These are phyloP conservation scores for Linnemannia elongata DNA, from an alignment of 192 early-diverging fungal species.

Conservation along the genomic window DNA sequence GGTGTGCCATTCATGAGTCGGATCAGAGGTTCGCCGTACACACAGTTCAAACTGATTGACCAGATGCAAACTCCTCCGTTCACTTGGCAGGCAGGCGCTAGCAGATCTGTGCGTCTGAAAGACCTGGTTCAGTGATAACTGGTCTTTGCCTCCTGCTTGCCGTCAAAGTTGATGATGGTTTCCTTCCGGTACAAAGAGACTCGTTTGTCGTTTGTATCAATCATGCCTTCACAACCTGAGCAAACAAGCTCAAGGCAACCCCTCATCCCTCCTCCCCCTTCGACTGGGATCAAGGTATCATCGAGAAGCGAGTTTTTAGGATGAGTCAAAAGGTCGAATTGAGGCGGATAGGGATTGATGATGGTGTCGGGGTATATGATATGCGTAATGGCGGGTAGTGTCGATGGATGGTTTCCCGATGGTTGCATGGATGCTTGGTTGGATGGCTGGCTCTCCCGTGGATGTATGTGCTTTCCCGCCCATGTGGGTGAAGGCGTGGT, in stretches of 20 bases:
- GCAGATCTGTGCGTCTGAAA: neutral
- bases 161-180: neutral
- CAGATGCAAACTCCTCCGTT: neutral
- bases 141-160: neutral
- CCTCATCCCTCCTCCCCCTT: neutral
- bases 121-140: neutral
- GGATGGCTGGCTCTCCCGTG: neutral
- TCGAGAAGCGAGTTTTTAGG: neutral
- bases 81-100: neutral
- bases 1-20: neutral
- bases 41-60: neutral
- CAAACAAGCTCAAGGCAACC: neutral
- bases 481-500: neutral
- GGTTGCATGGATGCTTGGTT: constrained; percentile 8
- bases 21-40: constrained; percentile 7
- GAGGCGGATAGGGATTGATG: neutral
- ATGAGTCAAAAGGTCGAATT: neutral
- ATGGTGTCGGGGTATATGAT: neutral
- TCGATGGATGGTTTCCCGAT: constrained; percentile 14
- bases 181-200: neutral
- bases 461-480: neutral
- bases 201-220: neutral
- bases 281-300: neutral
- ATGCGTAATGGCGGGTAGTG: neutral
- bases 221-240: neutral